Evolutionary conservation across 306 rosid genomes (phyloP), one percentile per base, ranked within the genome.

Genomic region (Castanea crenata): DNA sequence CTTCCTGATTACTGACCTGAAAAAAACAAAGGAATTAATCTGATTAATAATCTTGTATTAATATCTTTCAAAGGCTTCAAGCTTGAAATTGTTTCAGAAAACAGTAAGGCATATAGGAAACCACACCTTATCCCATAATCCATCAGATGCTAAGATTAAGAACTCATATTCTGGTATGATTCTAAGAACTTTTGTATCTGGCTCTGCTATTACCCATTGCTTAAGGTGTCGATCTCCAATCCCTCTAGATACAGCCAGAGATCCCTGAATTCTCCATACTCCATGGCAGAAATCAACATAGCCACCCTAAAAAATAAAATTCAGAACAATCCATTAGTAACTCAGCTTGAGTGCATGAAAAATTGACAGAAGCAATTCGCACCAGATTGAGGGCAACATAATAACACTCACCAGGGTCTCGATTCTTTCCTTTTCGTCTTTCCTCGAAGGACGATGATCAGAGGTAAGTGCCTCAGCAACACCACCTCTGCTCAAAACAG

Each of bases 71-170:
- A 58, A n/a, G 13, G 13, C 56, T 72, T 41, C 6, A 3, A 29
- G 35, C 2, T 54, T 41, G 19, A 75, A 27, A 77, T 41, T 10
- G 32, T 1, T 32, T 9, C 16, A 19, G 1, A 7, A 67, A 38
- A 35, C 35, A 12, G 35, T 49, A 79, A 61, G 68, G 70, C 41
- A 65, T 20, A 69, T 20, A 69, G 18, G 75, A 70, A 21, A 23
- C n/a, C 74, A 64, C 85, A 94, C 97, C 93, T 88, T 95, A 82
- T 95, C 99, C 99, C 99, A 95, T 76, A 95, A 85, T 69, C 99
- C 99, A 29, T 95, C 99, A 1, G 99, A 95, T 78, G 98, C 99
- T 83, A 95, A 82, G 78, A 95, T 90, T 77, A 95, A 63, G 78
- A 95, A 90, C 87, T 95, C 99, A 64, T 91, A 88, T 41, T 89